Conservation (phyloP, 129 eudicot genomes). For the Glebionis coronaria region DNA sequence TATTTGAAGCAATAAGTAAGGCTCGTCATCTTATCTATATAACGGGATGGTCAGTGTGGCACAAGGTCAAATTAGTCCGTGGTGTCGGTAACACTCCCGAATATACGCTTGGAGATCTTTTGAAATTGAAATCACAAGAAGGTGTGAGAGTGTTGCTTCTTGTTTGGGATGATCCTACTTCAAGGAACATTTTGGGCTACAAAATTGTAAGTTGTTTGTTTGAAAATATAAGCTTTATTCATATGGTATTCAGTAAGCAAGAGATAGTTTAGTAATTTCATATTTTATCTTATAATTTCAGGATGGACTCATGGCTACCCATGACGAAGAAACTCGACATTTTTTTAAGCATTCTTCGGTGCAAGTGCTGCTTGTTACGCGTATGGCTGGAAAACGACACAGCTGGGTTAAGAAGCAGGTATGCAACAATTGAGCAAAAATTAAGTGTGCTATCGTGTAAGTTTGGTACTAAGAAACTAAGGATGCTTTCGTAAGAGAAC, state of each 20-base stretch:
- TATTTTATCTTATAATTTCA: slow-evolving; percentile 27
- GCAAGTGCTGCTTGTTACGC: slow-evolving; percentile 88
- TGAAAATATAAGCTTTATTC: not conserved
- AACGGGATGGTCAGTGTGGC: slow-evolving; percentile 99
- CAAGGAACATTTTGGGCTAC: slow-evolving; percentile 89
- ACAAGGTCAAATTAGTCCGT: slow-evolving; percentile 74
- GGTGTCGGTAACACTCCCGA: slow-evolving; percentile 37
- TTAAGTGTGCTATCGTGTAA: not conserved
- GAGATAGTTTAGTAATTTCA: not conserved
- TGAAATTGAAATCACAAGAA: slow-evolving; percentile 89
- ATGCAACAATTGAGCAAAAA: slow-evolving; percentile 11
- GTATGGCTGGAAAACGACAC: slow-evolving; percentile 83
- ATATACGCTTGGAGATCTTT: slow-evolving; percentile 81
- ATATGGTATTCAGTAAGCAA: not conserved
- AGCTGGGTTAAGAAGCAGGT: slow-evolving; percentile 89
- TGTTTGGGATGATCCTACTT: slow-evolving; percentile 99
- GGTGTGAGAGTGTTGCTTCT: slow-evolving; percentile 98
- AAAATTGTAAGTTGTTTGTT: slow-evolving; percentile 55
- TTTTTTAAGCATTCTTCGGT: slow-evolving; percentile 93
- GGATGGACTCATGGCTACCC: slow-evolving; percentile 98
- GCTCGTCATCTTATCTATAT: slow-evolving; percentile 78
- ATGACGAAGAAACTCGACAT: slow-evolving; percentile 98
- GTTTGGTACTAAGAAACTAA: not conserved
- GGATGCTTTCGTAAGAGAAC: not conserved
- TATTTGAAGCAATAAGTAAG: slow-evolving; percentile 86